These are phyloP conservation scores for Septoria linicola DNA, from an alignment of 2,329 filamentous ascomycete species.

Conservation along the genomic window DNA sequence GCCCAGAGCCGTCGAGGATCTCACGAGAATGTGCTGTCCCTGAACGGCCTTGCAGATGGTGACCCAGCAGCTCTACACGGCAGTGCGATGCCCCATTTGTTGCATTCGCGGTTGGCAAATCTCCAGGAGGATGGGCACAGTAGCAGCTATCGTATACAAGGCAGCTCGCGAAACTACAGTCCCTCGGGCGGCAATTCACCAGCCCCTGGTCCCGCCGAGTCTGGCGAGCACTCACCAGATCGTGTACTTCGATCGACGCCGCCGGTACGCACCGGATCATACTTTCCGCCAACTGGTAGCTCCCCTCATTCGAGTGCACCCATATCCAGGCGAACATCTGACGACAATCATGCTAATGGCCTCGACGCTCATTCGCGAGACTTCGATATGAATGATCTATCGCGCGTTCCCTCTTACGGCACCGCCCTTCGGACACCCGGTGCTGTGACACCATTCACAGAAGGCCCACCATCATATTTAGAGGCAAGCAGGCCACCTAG, in stretches of 20 bases:
- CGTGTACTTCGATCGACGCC: constrained; percentile 18
- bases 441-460: constrained; percentile 42
- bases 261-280: constrained; percentile 21
- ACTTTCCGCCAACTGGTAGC: constrained; percentile 27
- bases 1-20: constrained; percentile 71
- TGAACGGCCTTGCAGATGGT: constrained; percentile 54
- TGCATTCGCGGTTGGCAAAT: constrained; percentile 67
- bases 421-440: constrained; percentile 49
- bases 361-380: constrained; percentile 28
- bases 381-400: constrained; percentile 49
- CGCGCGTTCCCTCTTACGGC: constrained; percentile 53
- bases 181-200: constrained; percentile 37
- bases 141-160: constrained; percentile 31
- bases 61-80: constrained; percentile 42
- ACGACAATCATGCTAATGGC: constrained; percentile 29
- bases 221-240: constrained; percentile 26
- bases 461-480: constrained; percentile 47
- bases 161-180: constrained; percentile 31
- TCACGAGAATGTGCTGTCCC: constrained; percentile 70
- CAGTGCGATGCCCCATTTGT: constrained; percentile 56
- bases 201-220: constrained; percentile 26
- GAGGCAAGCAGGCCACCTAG: constrained; percentile 42
- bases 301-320: constrained; percentile 33
- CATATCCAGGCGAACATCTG: constrained; percentile 38
- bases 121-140: constrained; percentile 46